Percentiles rank a stretch among this genome's conserved stretches.
These are phyloP conservation scores for Solanum gandarillasii DNA, from an alignment of 257 asterid species.

Conservation along the genomic window DNA sequence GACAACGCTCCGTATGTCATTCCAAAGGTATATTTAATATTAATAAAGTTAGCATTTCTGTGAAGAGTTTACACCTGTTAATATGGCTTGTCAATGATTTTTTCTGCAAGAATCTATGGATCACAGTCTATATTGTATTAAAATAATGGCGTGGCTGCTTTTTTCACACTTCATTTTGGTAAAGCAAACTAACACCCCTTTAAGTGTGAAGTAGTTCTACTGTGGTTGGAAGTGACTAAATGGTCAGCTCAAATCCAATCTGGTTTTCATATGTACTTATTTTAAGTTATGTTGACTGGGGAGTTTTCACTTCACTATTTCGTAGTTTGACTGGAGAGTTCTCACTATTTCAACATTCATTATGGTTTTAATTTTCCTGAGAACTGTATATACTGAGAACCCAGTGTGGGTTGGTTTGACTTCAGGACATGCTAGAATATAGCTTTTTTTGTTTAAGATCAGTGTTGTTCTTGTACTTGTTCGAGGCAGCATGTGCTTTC, in stretches of 20 bases:
- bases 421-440: neutral
- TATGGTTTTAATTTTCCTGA: neutral
- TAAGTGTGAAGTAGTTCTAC: neutral
- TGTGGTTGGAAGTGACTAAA: neutral
- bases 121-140: neutral
- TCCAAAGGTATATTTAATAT: constrained; percentile 51
- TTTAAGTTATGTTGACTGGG: neutral
- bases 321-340: too few species aligned
- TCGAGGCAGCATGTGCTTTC: neutral
- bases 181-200: neutral
- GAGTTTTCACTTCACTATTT: neutral
- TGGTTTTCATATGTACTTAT: neutral
- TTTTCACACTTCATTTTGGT: neutral
- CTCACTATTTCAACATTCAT: neutral
- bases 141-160: neutral
- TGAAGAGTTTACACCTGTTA: neutral
- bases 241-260: neutral
- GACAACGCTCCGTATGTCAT: constrained; percentile 53
- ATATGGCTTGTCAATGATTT: neutral
- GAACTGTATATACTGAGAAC: neutral
- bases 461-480: neutral
- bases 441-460: neutral
- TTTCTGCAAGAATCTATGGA: neutral
- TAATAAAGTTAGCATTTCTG: neutral
- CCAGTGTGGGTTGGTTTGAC: neutral